phyloP scores from a whole-genome alignment of 306 rosid genomes.

The Lupinus albus region DNA sequence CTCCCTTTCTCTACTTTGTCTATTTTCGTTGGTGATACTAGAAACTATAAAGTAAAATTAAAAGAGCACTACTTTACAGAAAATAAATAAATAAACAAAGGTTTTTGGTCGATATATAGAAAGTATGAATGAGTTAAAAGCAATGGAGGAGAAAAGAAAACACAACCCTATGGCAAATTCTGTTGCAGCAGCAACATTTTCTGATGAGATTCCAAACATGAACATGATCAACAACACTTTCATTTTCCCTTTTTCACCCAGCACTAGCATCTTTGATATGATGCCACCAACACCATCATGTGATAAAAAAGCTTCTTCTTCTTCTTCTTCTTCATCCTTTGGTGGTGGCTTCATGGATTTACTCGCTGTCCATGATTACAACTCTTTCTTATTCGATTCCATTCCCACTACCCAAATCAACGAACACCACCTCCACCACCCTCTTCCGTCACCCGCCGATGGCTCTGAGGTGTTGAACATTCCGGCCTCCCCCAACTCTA shows the following conservation, averaged over 20 bases:
- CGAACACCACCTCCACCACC: neutral
- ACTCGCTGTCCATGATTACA: constrained; percentile 41
- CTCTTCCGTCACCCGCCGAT: constrained; percentile 50
- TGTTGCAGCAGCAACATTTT: constrained; percentile 37
- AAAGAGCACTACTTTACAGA: constrained; percentile 34
- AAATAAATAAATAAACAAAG: constrained; percentile 33
- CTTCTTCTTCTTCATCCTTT: constrained; percentile 11
- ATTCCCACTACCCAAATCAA: constrained; percentile 34
- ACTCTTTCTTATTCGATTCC: constrained; percentile 54
- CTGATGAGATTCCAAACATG: constrained; percentile 54
- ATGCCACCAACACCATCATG: neutral
- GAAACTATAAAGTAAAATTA: constrained; percentile 9
- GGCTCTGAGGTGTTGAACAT: constrained; percentile 68
- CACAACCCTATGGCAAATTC: constrained; percentile 51
- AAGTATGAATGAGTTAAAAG: neutral
- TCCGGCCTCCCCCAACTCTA: constrained; percentile 68
- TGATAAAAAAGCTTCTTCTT: neutral
- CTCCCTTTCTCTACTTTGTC: no score
- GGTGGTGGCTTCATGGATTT: constrained; percentile 56
- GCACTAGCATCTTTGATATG: constrained; percentile 52
- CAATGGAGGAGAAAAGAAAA: constrained; percentile 60
- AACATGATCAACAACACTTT: neutral
- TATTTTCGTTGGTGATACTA: no score
- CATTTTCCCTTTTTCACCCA: constrained; percentile 7
- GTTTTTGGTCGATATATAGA: constrained; percentile 43